phyloP scores from a whole-genome alignment of 2,329 filamentous ascomycete genomes.

The Aspergillus hortae region DNA sequence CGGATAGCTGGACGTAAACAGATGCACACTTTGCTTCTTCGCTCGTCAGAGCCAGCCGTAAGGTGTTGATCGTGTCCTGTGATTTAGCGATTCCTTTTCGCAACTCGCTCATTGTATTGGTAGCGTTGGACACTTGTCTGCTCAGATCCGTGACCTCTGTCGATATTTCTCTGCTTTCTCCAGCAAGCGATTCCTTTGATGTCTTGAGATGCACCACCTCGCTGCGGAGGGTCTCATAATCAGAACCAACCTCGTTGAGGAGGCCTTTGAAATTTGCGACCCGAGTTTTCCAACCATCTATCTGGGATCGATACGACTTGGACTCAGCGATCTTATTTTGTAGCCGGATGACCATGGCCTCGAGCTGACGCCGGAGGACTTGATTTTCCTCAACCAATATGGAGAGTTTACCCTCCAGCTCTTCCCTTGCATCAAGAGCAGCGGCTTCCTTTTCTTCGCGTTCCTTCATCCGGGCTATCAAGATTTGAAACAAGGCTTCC shows the following conservation, averaged over 20 bases:
- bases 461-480: conserved; percentile 31
- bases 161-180: conserved; percentile 25
- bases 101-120: conserved; percentile 16
- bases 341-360: conserved; percentile 13
- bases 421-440: conserved; percentile 17
- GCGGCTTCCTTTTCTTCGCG: conserved; percentile 32
- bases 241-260: conserved; percentile 31
- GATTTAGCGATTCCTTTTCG: conserved; percentile 17
- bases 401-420: conserved; percentile 24
- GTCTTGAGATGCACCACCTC: conserved; percentile 28
- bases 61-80: conserved; percentile 12
- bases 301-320: conserved; percentile 17
- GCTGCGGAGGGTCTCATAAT: conserved; percentile 29
- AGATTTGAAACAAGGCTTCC: conserved; percentile 33
- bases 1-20: conserved; percentile 18
- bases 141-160: conserved; percentile 21
- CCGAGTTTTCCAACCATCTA: conserved; percentile 34
- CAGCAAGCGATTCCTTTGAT: conserved; percentile 17
- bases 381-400: conserved; percentile 27
- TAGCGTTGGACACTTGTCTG: conserved; percentile 10
- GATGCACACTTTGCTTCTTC: conserved; percentile 18
- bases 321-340: conserved; percentile 20
- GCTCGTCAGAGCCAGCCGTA: conserved; percentile 24
- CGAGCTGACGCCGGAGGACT: conserved; percentile 22
- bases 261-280: conserved; percentile 29